Percentiles rank a stretch among this genome's conserved stretches.
Conservation (phyloP, 2,329 filamentous ascomycete genomes). For the Penicillium vulpinum region DNA sequence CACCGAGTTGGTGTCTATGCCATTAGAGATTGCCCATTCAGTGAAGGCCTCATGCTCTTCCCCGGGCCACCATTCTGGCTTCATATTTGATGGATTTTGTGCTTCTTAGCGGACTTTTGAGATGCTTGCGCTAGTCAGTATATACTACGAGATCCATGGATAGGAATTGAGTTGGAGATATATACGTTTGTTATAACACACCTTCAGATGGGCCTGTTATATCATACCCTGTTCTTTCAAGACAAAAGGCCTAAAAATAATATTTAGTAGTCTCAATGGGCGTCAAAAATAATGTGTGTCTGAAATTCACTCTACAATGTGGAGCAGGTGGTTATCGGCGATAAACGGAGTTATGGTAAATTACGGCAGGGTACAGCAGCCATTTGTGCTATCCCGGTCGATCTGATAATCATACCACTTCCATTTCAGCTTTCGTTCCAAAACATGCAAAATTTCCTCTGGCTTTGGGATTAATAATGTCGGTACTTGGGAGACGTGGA, state of each 20-base stretch:
- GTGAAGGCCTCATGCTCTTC: constrained; percentile 57
- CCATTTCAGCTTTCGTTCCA: not conserved
- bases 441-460: constrained; percentile 13
- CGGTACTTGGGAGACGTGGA: constrained; percentile 25
- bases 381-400: constrained; percentile 5
- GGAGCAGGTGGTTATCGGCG: constrained; percentile 18
- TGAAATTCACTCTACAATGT: constrained; percentile 7
- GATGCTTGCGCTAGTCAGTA: not conserved
- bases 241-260: not conserved
- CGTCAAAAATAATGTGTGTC: not conserved
- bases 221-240: too few relatives aligned
- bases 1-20: constrained; percentile 68
- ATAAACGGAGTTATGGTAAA: constrained; percentile 9
- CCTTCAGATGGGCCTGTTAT: not conserved
- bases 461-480: constrained; percentile 27
- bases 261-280: not conserved
- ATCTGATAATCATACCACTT: constrained; percentile 23
- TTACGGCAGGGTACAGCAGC: constrained; percentile 7
- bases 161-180: not conserved
- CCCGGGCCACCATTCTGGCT: constrained; percentile 35
- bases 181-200: not conserved
- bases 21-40: constrained; percentile 65
- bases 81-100: constrained; percentile 21
- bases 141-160: not conserved
- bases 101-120: not conserved